Evolutionary conservation across 2,329 filamentous ascomycete species (phyloP).

Genomic region (Botrytis deweyae): DNA sequence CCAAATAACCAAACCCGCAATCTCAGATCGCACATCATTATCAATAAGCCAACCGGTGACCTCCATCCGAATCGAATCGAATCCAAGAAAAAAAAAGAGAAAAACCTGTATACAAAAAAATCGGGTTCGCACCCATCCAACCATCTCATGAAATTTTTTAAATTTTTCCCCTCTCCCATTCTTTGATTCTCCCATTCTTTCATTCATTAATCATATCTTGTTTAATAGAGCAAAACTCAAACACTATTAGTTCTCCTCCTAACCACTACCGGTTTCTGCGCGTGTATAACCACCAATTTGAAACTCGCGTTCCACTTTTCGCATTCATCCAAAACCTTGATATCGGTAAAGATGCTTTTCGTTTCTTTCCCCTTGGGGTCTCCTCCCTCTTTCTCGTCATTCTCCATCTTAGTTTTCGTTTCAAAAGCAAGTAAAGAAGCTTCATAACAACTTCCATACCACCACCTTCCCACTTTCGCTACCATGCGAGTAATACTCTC

Average conservation of each 20-base stretch:
- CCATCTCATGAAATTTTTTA: background rate
- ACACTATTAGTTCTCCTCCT: conserved; percentile 35
- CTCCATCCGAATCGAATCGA: background rate
- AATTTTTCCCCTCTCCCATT: background rate
- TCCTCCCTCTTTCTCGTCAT: background rate
- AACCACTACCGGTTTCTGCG: conserved; percentile 35
- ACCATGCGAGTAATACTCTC: conserved; percentile 91
- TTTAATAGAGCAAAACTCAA: conserved; percentile 24
- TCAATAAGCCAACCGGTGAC: background rate
- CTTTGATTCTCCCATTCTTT: background rate
- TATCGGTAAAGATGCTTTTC: conserved; percentile 75
- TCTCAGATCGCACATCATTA: background rate
- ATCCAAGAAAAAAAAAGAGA: too few species aligned
- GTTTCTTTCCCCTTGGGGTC: conserved; percentile 32
- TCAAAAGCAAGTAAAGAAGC: background rate
- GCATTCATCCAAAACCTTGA: conserved; percentile 74
- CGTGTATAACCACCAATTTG: conserved; percentile 87
- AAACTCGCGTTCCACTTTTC: conserved; percentile 84
- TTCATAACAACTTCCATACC: conserved; percentile 94
- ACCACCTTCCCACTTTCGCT: conserved; percentile 88
- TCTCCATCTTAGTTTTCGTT: background rate
- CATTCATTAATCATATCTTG: background rate
- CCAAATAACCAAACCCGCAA: background rate
- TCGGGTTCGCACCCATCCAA: conserved; percentile 11
- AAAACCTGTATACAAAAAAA: background rate